Conservation (phyloP, 2,329 filamentous ascomycete species). For the Didymella exigua region DNA sequence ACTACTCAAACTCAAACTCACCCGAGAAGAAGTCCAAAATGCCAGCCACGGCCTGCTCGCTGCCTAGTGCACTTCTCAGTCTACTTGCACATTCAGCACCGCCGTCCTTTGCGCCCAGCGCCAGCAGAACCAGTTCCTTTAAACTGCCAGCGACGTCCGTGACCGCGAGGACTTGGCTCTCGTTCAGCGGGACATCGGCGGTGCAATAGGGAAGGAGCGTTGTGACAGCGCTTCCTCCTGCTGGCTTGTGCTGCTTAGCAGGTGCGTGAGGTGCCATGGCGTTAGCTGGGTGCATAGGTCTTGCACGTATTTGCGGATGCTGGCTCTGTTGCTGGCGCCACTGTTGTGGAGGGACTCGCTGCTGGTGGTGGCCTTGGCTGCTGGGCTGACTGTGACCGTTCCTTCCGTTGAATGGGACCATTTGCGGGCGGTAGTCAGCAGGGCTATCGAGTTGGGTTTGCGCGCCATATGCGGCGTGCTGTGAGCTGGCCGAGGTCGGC, state of each 20-base stretch:
- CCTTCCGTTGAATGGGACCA: background rate
- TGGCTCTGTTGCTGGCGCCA: background rate
- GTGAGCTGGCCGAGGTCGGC: background rate
- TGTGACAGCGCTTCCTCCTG: slow-evolving; percentile 16
- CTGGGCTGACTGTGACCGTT: background rate
- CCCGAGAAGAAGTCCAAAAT: slow-evolving; percentile 43
- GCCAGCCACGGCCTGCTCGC: slow-evolving; percentile 18
- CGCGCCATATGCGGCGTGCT: background rate
- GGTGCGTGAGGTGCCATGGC: background rate
- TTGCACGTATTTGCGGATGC: background rate
- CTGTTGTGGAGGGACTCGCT: background rate
- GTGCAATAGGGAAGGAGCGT: slow-evolving; percentile 43
- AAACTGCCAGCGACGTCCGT: slow-evolving; percentile 43
- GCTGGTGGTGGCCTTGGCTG: background rate
- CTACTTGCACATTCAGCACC: slow-evolving; percentile 13
- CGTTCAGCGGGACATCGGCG: slow-evolving; percentile 21
- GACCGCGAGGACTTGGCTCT: slow-evolving; percentile 36
- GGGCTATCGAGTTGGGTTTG: slow-evolving; percentile 18
- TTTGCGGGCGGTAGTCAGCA: slow-evolving; percentile 3
- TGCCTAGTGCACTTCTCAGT: slow-evolving; percentile 33
- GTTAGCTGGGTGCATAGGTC: background rate
- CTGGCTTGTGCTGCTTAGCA: background rate
- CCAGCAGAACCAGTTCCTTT: slow-evolving; percentile 39
- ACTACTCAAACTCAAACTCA: slow-evolving; percentile 37
- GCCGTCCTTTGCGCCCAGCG: slow-evolving; percentile 29